Evolutionary conservation across 257 asterid species (phyloP), one percentile per base, ranked within the genome.

Genomic region (Gentiana macrophylla): DNA sequence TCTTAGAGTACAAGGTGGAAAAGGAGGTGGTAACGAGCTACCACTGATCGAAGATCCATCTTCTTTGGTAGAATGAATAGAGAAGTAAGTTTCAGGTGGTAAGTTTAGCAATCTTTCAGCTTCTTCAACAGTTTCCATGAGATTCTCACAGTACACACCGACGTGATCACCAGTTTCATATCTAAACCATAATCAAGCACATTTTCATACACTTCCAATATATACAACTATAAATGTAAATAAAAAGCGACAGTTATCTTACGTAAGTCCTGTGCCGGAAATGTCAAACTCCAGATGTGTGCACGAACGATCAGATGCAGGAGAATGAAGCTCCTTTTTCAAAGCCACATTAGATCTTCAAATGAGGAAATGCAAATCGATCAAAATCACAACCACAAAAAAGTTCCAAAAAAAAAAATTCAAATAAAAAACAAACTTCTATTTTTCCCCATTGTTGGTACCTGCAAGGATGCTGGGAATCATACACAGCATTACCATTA

Each of bases 141-240:
- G 59, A 74, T 92, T 92, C 68, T 92, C 99, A 72, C 94, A 83
- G 83, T 61, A 82, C 50, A 92, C 95, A 62, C 99, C 99, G n/a
- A 89, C 94, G 62, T 92, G 99, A 62, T 92, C 99, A 37, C 99
- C 99, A 1, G 99, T 92, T 73, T 86, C 97, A 53, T 92, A 92
- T 49, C 99, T 92, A 82, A 47, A 61, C 7, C 38, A 32, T 3
- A 37, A 6, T 24, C 12, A 11, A 43, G 55, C 37, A 47, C 3
- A 5, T 7, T 24, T 46, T 7, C 44, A 5, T 47, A 8, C 1
- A 8, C 36, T 4, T 35, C 7, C 12, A 4, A 32, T 46, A 12
- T 6, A 38, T 2, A 33, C 41, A n/a, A 41, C 9, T 10, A 7
- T 41, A 41, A 41, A 5, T 41, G 46, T 41, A 10, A 41, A 10